phyloP scores from a whole-genome alignment of 1,284 basidiomycete species.

The Pseudozyma hubeiensis region DNA sequence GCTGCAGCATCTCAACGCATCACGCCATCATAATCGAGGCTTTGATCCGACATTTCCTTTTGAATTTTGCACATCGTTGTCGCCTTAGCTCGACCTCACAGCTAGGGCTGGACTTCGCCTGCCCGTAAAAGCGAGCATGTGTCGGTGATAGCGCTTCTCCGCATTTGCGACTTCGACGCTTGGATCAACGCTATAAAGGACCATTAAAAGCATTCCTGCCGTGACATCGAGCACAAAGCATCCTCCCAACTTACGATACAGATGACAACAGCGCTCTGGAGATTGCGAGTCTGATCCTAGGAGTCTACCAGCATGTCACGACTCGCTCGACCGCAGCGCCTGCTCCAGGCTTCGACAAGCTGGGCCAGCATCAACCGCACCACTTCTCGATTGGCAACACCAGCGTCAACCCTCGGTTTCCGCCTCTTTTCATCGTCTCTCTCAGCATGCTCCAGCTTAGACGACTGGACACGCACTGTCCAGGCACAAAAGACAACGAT shows the following conservation, averaged over 20 bases:
- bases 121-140: constrained; percentile 4
- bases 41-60: not conserved
- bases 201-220: no score
- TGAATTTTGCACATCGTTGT: not conserved
- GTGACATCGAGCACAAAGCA: no score
- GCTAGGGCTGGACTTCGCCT: no score
- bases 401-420: no score
- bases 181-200: not conserved
- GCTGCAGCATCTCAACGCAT: constrained; percentile 13
- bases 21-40: not conserved
- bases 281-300: no score
- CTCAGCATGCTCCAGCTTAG: constrained; percentile 6
- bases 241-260: no score
- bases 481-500: constrained; percentile 18
- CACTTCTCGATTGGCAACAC: not conserved
- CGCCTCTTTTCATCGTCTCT: constrained; percentile 5
- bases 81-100: not conserved
- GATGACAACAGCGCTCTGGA: no score
- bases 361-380: not conserved
- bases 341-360: constrained; percentile 6
- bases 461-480: constrained; percentile 26
- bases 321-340: constrained; percentile 7
- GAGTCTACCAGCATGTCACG: constrained; percentile 5
- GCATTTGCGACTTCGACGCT: not conserved
- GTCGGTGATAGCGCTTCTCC: constrained; percentile 1